Base-by-base conservation (phyloP, 1,139 yeast genomes). In the Saccharomyces hybrid region DNA sequence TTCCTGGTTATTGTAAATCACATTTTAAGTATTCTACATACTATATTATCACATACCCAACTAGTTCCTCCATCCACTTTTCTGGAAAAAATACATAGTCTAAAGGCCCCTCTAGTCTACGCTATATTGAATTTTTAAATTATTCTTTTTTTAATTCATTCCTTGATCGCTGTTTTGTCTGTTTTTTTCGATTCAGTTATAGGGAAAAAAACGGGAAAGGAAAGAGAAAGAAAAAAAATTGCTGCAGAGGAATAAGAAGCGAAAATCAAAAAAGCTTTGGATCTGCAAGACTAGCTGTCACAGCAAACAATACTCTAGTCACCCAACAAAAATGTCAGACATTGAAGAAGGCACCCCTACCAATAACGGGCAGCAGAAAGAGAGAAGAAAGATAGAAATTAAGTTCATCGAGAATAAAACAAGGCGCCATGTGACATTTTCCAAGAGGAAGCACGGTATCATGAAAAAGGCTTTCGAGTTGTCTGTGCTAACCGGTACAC, bases 401-500 rank as follows among this genome's bases (percentile, higher is more conserved):
- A 89, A 90, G 76, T 93, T 93, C 69, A 93, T 93, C 67, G 96
- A 91, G 74, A 97, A 93, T 73, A 93, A 93, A 75, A 88, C 97
- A 31, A 84, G 98, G 72, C 89, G 99, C 69, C 99, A 93, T 74
- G 93, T 93, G 64, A 93, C 99, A 28, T 93, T 93, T 68, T 88
- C 97, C 53, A 93, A 93, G 76, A 87, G 99, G 73, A 91, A 93
- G 74, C 98, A 97, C 47, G 99, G 99, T 61, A 93, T 93, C 67
- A 93, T 93, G 99, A 93, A 93, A 75, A 93, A 86, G 76, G 99
- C 99, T 16, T 93, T 93, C 74, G 99, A 93, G 72, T 79, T 93
- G 62, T 86, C 95, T 27, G 98, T 95, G 52, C 79, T 93, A 64
- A 93, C 99, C 8, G 99, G 99, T 52, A 93, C 98, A 47, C 99